phyloP scores from a whole-genome alignment of 2,329 filamentous ascomycete genomes.

The Alternaria consortialis region DNA sequence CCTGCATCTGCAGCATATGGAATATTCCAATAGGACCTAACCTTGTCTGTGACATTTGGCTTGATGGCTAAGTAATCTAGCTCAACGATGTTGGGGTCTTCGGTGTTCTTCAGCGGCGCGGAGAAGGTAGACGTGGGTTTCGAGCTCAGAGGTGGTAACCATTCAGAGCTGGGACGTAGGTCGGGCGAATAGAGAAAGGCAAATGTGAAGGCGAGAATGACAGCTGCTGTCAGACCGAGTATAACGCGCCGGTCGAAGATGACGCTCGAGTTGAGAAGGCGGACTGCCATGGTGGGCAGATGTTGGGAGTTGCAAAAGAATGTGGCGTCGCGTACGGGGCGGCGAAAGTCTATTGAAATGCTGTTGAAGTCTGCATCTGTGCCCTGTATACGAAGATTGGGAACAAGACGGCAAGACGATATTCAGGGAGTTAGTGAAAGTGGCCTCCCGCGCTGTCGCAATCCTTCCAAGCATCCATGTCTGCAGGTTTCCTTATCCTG shows the following conservation, averaged over 20 bases:
- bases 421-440: not conserved
- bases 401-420: not conserved
- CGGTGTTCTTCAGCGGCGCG: conserved; percentile 33
- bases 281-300: conserved; percentile 28
- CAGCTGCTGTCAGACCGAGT: conserved; percentile 28
- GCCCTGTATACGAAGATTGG: conserved; percentile 7
- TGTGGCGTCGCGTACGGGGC: conserved; percentile 8
- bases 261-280: conserved; percentile 36
- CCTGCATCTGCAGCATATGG: conserved; percentile 43
- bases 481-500: conserved; percentile 18
- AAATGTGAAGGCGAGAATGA: conserved; percentile 37
- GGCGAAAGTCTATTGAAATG: not conserved
- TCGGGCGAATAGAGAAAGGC: conserved; percentile 40
- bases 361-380: conserved; percentile 24
- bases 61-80: conserved; percentile 45
- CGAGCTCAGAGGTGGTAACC: conserved; percentile 37
- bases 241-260: conserved; percentile 40
- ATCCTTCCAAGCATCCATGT: conserved; percentile 16
- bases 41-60: conserved; percentile 39
- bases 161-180: conserved; percentile 33
- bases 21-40: conserved; percentile 46
- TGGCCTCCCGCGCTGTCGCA: conserved; percentile 11
- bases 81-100: conserved; percentile 40
- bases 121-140: conserved; percentile 32
- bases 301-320: conserved; percentile 11